Base-by-base conservation (phyloP, 2,329 filamentous ascomycete species). In the Aspergillus sp. region DNA sequence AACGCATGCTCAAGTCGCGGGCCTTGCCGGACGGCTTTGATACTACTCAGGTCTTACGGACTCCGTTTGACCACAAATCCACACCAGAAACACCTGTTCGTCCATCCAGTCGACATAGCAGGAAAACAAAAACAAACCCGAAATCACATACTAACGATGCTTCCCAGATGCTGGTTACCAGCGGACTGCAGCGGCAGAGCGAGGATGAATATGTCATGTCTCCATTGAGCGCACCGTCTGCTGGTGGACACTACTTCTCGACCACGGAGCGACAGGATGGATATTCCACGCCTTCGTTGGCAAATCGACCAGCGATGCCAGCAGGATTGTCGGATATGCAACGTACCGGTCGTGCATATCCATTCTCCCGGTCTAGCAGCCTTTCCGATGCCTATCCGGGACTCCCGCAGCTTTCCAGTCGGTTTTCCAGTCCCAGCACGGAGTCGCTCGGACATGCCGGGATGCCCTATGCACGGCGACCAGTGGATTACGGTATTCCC, bases 21-120 rank as follows among this genome's bases (percentile, higher is more conserved):
- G 77, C 76, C 7, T 63, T 81, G 32, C 78, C 78, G 7, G 77
- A 79, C 46, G 72, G 78, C 56, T 81, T 81, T 54, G 77, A 81
- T 58, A 79, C 79, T 58, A 73, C 74, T 34, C 76, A 78, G 59
- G 77, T 78, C 36, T 62, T 81, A n/a, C 75, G 79, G 48, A 75
- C 75, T 34, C 74, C 74, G 1, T 79, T 66, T 48, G 62, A 77
- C 50, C 71, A 69, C 41, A 70, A 63, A 47, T 56, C 64, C 58
- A 66, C 68, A 29, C 67, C 74, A 44, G 72, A 73, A 47, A 73
- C 73, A 38, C 67, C 75, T n/a, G 61, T 76, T 66, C 69, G 40
- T 75, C 72, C 35, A 69, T 74, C 35, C 66, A 60, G 7, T 72
- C 69, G 49, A 58, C 62, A 7, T 60, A 65, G 39, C 60, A 60